Base-by-base conservation (phyloP, 2,329 filamentous ascomycete species). In the Pseudonectria foliicola region DNA sequence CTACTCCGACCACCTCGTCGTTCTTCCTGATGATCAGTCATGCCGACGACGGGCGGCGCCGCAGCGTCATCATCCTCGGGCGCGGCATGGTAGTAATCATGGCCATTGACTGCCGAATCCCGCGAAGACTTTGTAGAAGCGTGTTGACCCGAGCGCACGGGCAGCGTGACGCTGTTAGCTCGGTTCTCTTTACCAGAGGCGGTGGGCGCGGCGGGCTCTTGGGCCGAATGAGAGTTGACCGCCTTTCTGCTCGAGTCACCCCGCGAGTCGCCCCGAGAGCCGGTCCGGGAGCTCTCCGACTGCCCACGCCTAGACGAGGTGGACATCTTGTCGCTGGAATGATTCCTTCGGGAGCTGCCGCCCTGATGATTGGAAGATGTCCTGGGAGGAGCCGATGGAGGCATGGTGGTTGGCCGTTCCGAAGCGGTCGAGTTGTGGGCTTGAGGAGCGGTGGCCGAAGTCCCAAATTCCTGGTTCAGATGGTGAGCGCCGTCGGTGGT, bases 361-460 rank as follows among this genome's bases (percentile, higher is more conserved):
- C 54, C 48, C 43, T 64, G 61, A 42, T 64, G 60, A 45, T 78
- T 82, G 28, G 86, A 92, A 11, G 88, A 93, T 7, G 85, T 89
- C 53, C 88, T 77, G 25, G 85, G 85, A 31, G 85, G 88, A 36
- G 83, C 80, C 49, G 85, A 72, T 15, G 85, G 82, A 34, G 83
- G 77, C 65, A 73, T 77, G 61, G 68, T 75, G 62, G 64, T 74
- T 63, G 68, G 66, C 52, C 70, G 68, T 51, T 73, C 71, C 42
- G 68, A 64, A 37, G 65, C 52, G 13, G 66, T 50, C 18, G 64
- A 58, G 26, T 66, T 57, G 29, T 70, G 63, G 30, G 66, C 59
- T 27, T 63, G 64, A 33, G 64, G 57, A 45, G 68, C 50, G 34
- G 67, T 62, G 35, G 64, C 60, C 49, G 69, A 64, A 38, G 71